Percentiles rank a stretch among this genome's conserved stretches.
Evolutionary conservation across 495 filamentous ascomycete species (phyloP).

Genomic region (Amniculicola lignicola): DNA sequence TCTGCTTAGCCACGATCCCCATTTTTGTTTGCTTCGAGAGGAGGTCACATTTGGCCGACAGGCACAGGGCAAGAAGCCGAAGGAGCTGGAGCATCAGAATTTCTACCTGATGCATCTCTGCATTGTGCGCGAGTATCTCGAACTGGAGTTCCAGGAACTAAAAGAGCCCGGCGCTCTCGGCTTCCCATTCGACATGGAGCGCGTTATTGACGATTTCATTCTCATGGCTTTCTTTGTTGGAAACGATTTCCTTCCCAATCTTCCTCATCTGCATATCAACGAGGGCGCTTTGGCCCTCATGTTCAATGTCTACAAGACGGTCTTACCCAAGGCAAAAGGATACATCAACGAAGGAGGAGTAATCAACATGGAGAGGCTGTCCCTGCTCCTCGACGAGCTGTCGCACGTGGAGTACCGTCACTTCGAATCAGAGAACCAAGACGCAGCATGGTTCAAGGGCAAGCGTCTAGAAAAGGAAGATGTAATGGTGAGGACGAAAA

Average conservation of each 20-base stretch:
- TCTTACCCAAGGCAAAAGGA: slow-evolving; percentile 81
- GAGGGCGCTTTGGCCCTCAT: slow-evolving; percentile 93
- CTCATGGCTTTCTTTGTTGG: slow-evolving; percentile 99
- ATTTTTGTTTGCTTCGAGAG: slow-evolving; percentile 95
- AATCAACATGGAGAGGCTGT: slow-evolving; percentile 79
- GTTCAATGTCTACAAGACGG: slow-evolving; percentile 94
- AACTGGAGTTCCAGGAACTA: slow-evolving; percentile 93
- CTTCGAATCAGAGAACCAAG: slow-evolving; percentile 85
- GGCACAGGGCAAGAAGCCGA: slow-evolving; percentile 78
- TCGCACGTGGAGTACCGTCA: slow-evolving; percentile 82
- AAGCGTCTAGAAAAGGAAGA: slow-evolving; percentile 68
- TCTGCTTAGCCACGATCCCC: slow-evolving; percentile 92
- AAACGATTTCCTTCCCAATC: slow-evolving; percentile 97
- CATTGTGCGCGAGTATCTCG: slow-evolving; percentile 94
- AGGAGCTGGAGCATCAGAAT: slow-evolving; percentile 97
- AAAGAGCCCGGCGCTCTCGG: slow-evolving; percentile 69
- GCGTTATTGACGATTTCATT: slow-evolving; percentile 98
- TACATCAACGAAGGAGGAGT: slow-evolving; percentile 95
- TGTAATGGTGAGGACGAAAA: slow-evolving; percentile 58
- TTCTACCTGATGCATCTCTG: slow-evolving; percentile 97
- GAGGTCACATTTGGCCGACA: slow-evolving; percentile 95
- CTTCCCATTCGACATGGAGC: slow-evolving; percentile 90
- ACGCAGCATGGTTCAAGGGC: slow-evolving; percentile 84
- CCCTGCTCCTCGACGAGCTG: slow-evolving; percentile 75
- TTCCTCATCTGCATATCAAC: slow-evolving; percentile 97